These are phyloP conservation scores for Calonectria henricotiae DNA, from an alignment of 2,329 filamentous ascomycete species.

Conservation along the genomic window DNA sequence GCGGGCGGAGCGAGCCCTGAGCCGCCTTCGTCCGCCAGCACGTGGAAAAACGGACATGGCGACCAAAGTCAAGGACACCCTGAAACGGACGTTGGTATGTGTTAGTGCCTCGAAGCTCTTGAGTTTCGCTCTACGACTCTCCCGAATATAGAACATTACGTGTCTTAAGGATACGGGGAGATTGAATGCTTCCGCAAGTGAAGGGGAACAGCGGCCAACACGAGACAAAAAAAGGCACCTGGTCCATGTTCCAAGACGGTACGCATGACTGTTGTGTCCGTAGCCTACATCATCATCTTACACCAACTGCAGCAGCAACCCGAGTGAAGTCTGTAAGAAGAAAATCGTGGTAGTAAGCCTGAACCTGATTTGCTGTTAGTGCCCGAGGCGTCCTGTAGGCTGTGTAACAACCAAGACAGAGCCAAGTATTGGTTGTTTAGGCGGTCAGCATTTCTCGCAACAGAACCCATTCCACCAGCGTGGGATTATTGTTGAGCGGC, in stretches of 20 bases:
- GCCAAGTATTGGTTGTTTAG: slow-evolving; percentile 44
- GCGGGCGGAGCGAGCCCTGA: slow-evolving; percentile 22
- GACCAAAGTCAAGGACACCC: slow-evolving; percentile 9
- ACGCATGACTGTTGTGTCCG: slow-evolving; percentile 18
- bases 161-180: slow-evolving; percentile 21
- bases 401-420: slow-evolving; percentile 28
- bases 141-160: slow-evolving; percentile 32
- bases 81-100: slow-evolving; percentile 23
- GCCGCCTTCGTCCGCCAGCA: slow-evolving; percentile 23
- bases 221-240: slow-evolving; percentile 15
- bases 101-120: slow-evolving; percentile 10
- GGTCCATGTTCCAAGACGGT: slow-evolving; percentile 25
- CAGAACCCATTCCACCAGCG: slow-evolving; percentile 34
- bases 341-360: slow-evolving; percentile 30
- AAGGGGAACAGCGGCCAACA: slow-evolving; percentile 24
- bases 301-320: slow-evolving; percentile 10
- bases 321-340: neutral
- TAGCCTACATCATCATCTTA: slow-evolving; percentile 16
- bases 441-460: slow-evolving; percentile 46
- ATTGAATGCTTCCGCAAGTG: slow-evolving; percentile 11
- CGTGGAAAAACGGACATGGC: slow-evolving; percentile 25
- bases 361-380: slow-evolving; percentile 28
- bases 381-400: slow-evolving; percentile 23
- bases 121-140: slow-evolving; percentile 5
- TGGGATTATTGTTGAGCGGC: slow-evolving; percentile 42